phyloP scores from a whole-genome alignment of 192 early-diverging fungal genomes.

The Phycomyces nitens region DNA sequence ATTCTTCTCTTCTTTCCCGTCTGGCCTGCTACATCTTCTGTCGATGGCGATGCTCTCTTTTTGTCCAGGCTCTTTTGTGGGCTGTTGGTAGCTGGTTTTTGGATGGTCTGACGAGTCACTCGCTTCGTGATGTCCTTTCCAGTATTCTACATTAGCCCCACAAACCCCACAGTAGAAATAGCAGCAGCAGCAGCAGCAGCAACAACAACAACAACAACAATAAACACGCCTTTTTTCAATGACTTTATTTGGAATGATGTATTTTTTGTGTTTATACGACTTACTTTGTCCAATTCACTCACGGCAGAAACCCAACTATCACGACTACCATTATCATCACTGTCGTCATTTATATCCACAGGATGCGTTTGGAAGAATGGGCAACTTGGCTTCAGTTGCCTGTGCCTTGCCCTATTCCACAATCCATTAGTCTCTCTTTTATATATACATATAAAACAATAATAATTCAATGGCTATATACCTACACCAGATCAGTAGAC shows the following conservation, averaged over 20 bases:
- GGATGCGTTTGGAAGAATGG: not conserved
- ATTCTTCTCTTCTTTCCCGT: not conserved
- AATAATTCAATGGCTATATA: no score
- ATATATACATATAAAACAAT: no score
- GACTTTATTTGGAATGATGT: not conserved
- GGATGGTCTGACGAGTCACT: no score
- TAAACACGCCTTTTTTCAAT: not conserved
- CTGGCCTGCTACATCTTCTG: no score
- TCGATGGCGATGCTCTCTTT: no score
- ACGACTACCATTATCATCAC: not conserved
- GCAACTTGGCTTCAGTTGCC: slow-evolving; percentile 4
- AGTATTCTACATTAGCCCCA: no score
- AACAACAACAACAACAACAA: no score
- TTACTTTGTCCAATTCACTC: not conserved
- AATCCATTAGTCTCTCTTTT: slow-evolving; percentile 1
- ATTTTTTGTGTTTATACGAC: not conserved
- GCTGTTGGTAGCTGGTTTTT: no score
- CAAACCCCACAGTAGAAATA: no score
- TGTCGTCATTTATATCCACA: not conserved
- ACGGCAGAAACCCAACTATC: not conserved
- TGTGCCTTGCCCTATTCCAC: not conserved
- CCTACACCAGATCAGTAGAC: slow-evolving; percentile 1
- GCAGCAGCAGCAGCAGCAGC: no score
- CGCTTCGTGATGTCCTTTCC: no score
- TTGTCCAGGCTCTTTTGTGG: no score